Percentiles rank a stretch among this genome's conserved stretches.
These are phyloP conservation scores for Tubosaeta sp. DNA, from an alignment of 768 basidiomycete species.

Conservation along the genomic window DNA sequence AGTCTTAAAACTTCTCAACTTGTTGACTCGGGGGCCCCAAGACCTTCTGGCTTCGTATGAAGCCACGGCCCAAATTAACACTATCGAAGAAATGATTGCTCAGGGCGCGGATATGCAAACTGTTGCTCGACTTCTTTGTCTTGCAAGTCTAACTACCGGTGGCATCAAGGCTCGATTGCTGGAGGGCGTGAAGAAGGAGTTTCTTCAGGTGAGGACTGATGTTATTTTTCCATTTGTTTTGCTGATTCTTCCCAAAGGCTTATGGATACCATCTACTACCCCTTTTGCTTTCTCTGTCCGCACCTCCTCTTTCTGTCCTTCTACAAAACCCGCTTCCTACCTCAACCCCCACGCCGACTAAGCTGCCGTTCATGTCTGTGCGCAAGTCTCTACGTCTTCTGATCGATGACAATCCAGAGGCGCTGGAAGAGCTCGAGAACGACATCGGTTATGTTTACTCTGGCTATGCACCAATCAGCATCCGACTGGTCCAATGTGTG, in stretches of 20 bases:
- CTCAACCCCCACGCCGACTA: constrained; percentile 42
- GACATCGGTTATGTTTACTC: constrained; percentile 97
- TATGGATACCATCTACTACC: constrained; percentile 77
- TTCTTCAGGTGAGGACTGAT: constrained; percentile 61
- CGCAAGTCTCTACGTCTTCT: constrained; percentile 88
- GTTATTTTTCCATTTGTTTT: neutral
- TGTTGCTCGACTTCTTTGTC: constrained; percentile 76
- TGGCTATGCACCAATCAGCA: constrained; percentile 90
- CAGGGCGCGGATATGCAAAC: constrained; percentile 80
- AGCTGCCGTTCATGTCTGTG: constrained; percentile 67
- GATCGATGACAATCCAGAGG: constrained; percentile 81
- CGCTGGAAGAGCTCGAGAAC: constrained; percentile 78
- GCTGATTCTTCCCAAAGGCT: constrained; percentile 37
- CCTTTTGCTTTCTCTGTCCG: constrained; percentile 57
- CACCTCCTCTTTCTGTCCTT: constrained; percentile 64
- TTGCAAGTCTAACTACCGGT: constrained; percentile 78
- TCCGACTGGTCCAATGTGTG: constrained; percentile 89
- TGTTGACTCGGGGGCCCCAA: constrained; percentile 29
- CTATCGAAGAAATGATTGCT: constrained; percentile 87
- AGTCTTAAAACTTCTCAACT: neutral
- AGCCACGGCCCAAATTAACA: constrained; percentile 68
- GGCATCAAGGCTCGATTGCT: constrained; percentile 85
- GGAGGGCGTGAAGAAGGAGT: constrained; percentile 86
- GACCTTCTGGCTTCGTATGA: constrained; percentile 96
- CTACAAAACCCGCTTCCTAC: constrained; percentile 65